Percentiles rank a stretch among this genome's conserved stretches.
These are phyloP conservation scores for Stemphylium beticola DNA, from an alignment of 2,329 filamentous ascomycete species.

Conservation along the genomic window DNA sequence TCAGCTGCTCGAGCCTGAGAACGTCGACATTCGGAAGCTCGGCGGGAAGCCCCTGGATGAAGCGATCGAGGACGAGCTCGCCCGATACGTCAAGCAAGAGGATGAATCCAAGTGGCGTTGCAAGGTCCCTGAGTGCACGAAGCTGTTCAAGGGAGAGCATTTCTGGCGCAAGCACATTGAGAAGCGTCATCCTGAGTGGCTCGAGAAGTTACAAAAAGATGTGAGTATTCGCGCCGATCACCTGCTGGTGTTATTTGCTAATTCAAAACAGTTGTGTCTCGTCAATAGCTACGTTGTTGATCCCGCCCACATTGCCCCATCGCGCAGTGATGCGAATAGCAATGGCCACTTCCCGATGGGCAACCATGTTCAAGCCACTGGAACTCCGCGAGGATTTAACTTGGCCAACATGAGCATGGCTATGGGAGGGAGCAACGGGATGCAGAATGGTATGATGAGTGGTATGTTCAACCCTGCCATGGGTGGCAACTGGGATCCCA, in stretches of 20 bases:
- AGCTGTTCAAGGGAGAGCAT: slow-evolving; percentile 94
- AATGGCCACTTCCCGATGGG: slow-evolving; percentile 92
- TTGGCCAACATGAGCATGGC: slow-evolving; percentile 72
- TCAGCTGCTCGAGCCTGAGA: slow-evolving; percentile 89
- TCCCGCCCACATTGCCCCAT: slow-evolving; percentile 91
- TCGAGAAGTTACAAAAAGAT: slow-evolving; percentile 79
- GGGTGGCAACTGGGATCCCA: slow-evolving; percentile 64
- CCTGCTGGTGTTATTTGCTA: not conserved
- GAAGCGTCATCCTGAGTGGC: slow-evolving; percentile 91
- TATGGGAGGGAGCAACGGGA: slow-evolving; percentile 63
- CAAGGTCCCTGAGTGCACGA: slow-evolving; percentile 93
- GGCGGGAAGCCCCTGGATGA: slow-evolving; percentile 88
- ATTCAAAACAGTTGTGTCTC: slow-evolving; percentile 70
- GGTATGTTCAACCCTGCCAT: slow-evolving; percentile 58
- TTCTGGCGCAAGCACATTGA: slow-evolving; percentile 99
- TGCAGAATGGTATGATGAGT: slow-evolving; percentile 46
- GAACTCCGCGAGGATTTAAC: slow-evolving; percentile 92
- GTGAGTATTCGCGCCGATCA: slow-evolving; percentile 60
- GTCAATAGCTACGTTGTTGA: slow-evolving; percentile 96
- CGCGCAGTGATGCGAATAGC: slow-evolving; percentile 89
- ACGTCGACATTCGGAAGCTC: slow-evolving; percentile 85
- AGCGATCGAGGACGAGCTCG: slow-evolving; percentile 82
- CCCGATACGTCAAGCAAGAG: slow-evolving; percentile 92
- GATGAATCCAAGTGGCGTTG: slow-evolving; percentile 97
- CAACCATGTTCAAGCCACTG: slow-evolving; percentile 72